Evolutionary conservation across 345 rosid genomes (phyloP).

Genomic region (Limnanthes douglasii): DNA sequence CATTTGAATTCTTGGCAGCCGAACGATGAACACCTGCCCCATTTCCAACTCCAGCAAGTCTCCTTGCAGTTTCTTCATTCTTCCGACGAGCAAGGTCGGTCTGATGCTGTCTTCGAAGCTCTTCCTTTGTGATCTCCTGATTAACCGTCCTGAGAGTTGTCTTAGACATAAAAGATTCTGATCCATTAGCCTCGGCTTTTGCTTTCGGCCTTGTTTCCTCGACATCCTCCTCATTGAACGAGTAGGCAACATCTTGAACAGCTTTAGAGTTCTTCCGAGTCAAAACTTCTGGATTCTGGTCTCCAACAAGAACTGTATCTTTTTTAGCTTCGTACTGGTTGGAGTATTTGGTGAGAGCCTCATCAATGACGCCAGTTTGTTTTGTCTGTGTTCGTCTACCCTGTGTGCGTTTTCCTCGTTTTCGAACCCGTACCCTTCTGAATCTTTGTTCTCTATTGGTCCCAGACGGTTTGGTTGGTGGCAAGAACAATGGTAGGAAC

Average conservation of each 20-base stretch:
- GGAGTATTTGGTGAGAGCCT: too few species aligned
- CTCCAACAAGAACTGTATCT: constrained; percentile 72
- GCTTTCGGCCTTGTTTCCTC: constrained; percentile 42
- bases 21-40: constrained; percentile 47
- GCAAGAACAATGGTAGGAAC: too few species aligned
- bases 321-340: too few species aligned
- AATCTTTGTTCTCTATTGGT: too few species aligned
- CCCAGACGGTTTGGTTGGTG: too few species aligned
- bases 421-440: too few species aligned
- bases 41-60: constrained; percentile 72
- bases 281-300: constrained; percentile 35
- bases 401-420: too few species aligned
- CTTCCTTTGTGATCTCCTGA: constrained; percentile 83
- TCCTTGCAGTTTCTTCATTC: constrained; percentile 91
- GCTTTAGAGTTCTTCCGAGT: constrained; percentile 66
- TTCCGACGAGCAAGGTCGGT: constrained; percentile 96
- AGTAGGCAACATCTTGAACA: constrained; percentile 74
- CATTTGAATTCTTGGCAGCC: constrained; percentile 39
- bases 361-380: too few species aligned
- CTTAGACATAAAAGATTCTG: constrained; percentile 36
- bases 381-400: too few species aligned
- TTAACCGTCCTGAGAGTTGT: constrained; percentile 81
- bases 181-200: constrained; percentile 23
- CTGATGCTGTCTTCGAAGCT: constrained; percentile 93
- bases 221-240: constrained; percentile 78